A percentile compares a stretch with the other conserved stretches of the same genome.
Conservation (phyloP, 106 monocot genomes). For the Dendrobium catenatum region DNA sequence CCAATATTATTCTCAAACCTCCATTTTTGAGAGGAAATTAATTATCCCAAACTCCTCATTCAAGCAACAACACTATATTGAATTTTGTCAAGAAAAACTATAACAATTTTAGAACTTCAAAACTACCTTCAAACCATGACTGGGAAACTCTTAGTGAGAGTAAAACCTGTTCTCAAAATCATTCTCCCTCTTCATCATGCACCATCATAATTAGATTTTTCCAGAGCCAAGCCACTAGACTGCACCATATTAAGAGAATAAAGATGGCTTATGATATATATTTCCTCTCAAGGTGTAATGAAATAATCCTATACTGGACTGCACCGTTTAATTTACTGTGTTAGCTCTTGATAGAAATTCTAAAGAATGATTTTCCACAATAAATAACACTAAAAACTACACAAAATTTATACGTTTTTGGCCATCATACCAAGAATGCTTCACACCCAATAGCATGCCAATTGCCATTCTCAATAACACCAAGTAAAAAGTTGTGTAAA, state of each 20-base stretch:
- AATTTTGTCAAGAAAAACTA: slow-evolving; percentile 31
- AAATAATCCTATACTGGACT: no score
- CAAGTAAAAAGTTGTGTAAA: slow-evolving; percentile 43
- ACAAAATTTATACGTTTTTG: slow-evolving; percentile 7
- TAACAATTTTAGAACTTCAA: not conserved
- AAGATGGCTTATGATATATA: not conserved
- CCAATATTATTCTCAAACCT: not conserved
- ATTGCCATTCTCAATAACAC: slow-evolving; percentile 67
- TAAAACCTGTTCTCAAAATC: slow-evolving; percentile 47
- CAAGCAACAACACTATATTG: slow-evolving; percentile 47
- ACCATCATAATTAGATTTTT: slow-evolving; percentile 53
- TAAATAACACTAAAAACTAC: slow-evolving; percentile 65
- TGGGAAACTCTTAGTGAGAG: not conserved
- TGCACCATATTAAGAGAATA: slow-evolving; percentile 24
- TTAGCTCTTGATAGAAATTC: slow-evolving; percentile 4
- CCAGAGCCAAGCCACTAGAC: slow-evolving; percentile 53
- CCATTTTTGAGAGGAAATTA: slow-evolving; percentile 49
- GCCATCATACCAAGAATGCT: slow-evolving; percentile 90
- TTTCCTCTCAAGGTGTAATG: not conserved
- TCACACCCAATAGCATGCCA: slow-evolving; percentile 83
- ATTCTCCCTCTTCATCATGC: slow-evolving; percentile 35
- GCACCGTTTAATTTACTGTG: no score
- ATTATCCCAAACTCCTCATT: slow-evolving; percentile 50
- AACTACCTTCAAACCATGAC: not conserved
- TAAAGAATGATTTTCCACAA: slow-evolving; percentile 28